Evolutionary conservation across 192 early-diverging fungal species (phyloP).

Genomic region (Rhizophagus clarus): DNA sequence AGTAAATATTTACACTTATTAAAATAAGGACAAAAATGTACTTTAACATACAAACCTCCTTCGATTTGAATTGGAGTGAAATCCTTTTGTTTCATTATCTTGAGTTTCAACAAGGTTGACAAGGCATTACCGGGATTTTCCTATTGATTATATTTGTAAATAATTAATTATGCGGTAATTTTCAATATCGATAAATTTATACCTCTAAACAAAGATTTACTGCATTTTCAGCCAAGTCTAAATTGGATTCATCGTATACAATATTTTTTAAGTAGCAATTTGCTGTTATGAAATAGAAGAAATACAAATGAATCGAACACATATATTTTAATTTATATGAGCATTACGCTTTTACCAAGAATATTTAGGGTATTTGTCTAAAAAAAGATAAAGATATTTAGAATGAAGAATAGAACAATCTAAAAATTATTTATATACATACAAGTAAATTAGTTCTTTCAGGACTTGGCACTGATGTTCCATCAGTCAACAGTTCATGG

Average conservation of each 20-base stretch:
- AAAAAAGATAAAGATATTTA: no score
- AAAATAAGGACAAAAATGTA: not conserved
- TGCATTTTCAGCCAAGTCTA: slow-evolving; percentile 24
- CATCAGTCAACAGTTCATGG: slow-evolving; percentile 12
- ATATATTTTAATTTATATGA: not conserved
- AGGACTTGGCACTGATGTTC: not conserved
- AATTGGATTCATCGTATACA: slow-evolving; percentile 19
- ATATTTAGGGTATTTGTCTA: no score
- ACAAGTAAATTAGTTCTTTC: slow-evolving; percentile 7
- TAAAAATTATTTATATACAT: not conserved
- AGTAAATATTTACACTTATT: not conserved
- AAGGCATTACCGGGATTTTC: slow-evolving; percentile 19
- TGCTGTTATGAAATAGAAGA: slow-evolving; percentile 1
- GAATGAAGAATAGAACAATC: no score
- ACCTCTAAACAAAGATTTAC: slow-evolving; percentile 30
- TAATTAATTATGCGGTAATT: not conserved
- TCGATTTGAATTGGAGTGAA: not conserved
- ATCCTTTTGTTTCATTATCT: slow-evolving; percentile 22
- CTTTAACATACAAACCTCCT: slow-evolving; percentile 2
- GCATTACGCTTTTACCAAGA: not conserved
- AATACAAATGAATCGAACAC: not conserved
- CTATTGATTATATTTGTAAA: not conserved
- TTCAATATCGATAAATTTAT: not conserved
- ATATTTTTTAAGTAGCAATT: slow-evolving; percentile 26
- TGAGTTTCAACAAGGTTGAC: slow-evolving; percentile 24